Evolutionary conservation across 345 rosid species (phyloP).

Genomic region (Microthlaspi erraticum): DNA sequence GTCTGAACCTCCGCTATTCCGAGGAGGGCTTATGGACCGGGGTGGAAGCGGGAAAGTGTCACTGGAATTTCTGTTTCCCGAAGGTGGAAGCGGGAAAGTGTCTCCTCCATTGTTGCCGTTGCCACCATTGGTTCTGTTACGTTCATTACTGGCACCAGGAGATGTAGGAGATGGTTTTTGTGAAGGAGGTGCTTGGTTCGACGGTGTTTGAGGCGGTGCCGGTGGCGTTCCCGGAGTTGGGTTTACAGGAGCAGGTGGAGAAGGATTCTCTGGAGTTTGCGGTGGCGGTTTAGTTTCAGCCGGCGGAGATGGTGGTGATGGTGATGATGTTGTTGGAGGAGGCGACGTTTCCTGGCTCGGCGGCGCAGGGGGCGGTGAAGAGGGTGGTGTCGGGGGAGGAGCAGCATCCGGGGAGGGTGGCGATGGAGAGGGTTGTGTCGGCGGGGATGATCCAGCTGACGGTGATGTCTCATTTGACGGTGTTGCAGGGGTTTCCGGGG

Average conservation of each 20-base stretch:
- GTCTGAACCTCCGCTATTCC: conserved; percentile 32
- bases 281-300: conserved; percentile 34
- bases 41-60: conserved; percentile 40
- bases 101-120: conserved; percentile 36
- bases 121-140: conserved; percentile 30
- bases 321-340: conserved; percentile 33
- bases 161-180: conserved; percentile 42
- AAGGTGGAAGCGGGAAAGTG: conserved; percentile 27
- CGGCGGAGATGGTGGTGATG: conserved; percentile 26
- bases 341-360: conserved; percentile 35
- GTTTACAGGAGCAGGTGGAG: conserved; percentile 39
- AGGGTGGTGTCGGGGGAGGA: conserved; percentile 26
- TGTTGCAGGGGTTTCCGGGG: conserved; percentile 30
- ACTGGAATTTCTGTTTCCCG: conserved; percentile 24
- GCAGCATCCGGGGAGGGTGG: conserved; percentile 37
- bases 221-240: conserved; percentile 37
- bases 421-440: conserved; percentile 19
- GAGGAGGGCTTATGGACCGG: conserved; percentile 45
- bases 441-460: conserved; percentile 21
- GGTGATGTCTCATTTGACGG: conserved; percentile 27
- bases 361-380: conserved; percentile 42
- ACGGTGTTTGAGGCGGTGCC: conserved; percentile 40
- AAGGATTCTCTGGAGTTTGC: conserved; percentile 32
- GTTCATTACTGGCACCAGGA: conserved; percentile 37
- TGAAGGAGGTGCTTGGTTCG: conserved; percentile 31